Evolutionary conservation across 78 protist species (phyloP).

Genomic region (Pigoraptor vietnamica): DNA sequence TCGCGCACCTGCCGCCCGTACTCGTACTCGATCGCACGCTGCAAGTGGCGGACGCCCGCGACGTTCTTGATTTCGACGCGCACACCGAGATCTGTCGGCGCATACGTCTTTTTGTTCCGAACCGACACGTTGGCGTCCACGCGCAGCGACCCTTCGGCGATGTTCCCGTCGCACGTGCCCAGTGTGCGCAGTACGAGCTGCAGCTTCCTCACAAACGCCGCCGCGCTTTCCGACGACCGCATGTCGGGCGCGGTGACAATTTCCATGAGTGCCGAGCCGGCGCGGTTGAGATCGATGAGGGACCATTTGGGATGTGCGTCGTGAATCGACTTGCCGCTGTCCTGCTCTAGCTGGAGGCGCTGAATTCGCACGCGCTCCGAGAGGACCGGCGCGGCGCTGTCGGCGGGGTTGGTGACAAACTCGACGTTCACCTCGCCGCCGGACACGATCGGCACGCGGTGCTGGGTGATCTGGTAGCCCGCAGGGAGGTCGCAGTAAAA

Average conservation of each 20-base stretch:
- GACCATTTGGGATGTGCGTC: not conserved
- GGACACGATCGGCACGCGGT: not conserved
- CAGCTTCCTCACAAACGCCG: conserved; percentile 38
- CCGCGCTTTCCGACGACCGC: conserved; percentile 56
- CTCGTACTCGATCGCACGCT: conserved; percentile 51
- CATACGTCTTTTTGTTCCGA: not conserved
- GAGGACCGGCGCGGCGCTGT: not conserved
- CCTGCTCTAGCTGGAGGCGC: conserved; percentile 2
- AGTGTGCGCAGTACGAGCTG: conserved; percentile 50
- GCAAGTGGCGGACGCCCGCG: conserved; percentile 44
- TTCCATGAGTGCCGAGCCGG: conserved; percentile 82
- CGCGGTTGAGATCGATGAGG: conserved; percentile 72
- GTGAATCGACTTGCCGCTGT: conserved; percentile 24
- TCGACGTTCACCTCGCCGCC: not conserved
- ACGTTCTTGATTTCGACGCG: conserved; percentile 74
- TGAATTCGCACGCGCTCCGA: not conserved
- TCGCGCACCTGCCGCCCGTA: conserved; percentile 41
- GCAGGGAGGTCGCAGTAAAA: conserved; percentile 78
- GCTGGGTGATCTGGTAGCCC: conserved; percentile 87
- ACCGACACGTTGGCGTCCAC: conserved; percentile 77
- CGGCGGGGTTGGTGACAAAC: not conserved
- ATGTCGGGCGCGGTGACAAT: conserved; percentile 66
- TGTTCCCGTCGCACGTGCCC: conserved; percentile 69
- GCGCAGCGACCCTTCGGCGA: conserved; percentile 78
- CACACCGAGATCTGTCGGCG: not conserved